These are phyloP conservation scores for Aspergillus mulundensis DNA, from an alignment of 495 filamentous ascomycete genomes.

Conservation along the genomic window DNA sequence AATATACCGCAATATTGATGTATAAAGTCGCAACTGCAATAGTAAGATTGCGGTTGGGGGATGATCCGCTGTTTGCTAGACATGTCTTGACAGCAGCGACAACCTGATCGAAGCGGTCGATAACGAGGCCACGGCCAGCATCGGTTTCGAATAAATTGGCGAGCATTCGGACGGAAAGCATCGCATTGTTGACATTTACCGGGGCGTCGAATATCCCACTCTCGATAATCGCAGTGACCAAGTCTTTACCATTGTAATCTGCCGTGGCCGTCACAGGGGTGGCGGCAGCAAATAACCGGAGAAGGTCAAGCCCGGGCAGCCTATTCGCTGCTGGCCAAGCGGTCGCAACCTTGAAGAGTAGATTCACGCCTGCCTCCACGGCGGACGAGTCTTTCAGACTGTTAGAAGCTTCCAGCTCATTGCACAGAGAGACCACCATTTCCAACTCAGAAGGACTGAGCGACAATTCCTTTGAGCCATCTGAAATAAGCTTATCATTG, in stretches of 20 bases:
- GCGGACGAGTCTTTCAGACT: conserved; percentile 30
- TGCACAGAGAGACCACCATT: conserved; percentile 50
- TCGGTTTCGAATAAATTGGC: conserved; percentile 82
- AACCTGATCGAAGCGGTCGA: conserved; percentile 55
- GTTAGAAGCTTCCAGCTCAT: conserved; percentile 52
- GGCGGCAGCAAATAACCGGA: conserved; percentile 71
- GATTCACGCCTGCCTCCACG: conserved; percentile 46
- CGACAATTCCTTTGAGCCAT: conserved; percentile 67
- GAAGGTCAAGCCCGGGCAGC: conserved; percentile 79
- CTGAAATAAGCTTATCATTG: conserved; percentile 61
- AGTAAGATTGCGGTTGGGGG: conserved; percentile 72
- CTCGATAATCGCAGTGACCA: conserved; percentile 39
- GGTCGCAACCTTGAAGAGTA: conserved; percentile 64
- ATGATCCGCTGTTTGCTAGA: conserved; percentile 36
- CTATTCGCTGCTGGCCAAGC: conserved; percentile 73
- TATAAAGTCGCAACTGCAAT: conserved; percentile 78
- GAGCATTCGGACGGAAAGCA: conserved; percentile 78
- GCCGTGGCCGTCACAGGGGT: conserved; percentile 57
- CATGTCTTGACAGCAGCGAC: conserved; percentile 46
- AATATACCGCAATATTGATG: conserved; percentile 77
- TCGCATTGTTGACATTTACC: conserved; percentile 67
- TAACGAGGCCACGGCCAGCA: conserved; percentile 61
- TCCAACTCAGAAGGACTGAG: conserved; percentile 67
- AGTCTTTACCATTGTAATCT: conserved; percentile 52
- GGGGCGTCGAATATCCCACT: conserved; percentile 55